A percentile compares a stretch with the other conserved stretches of the same genome.
Conservation (phyloP, 2,329 filamentous ascomycete genomes). For the Chaetomium strumarium region DNA sequence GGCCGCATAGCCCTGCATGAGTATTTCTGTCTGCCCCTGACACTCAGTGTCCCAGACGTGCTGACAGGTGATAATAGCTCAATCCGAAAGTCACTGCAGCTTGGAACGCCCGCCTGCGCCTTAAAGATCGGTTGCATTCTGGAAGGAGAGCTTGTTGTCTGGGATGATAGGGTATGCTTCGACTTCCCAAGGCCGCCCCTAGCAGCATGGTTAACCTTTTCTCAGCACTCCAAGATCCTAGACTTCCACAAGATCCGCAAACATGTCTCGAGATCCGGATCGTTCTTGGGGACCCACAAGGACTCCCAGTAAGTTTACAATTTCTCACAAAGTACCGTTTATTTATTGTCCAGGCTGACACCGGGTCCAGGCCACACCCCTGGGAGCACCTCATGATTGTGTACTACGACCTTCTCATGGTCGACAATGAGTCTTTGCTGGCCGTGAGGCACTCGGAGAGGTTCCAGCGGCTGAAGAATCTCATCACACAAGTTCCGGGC, state of each 20-base stretch:
- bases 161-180: constrained; percentile 52
- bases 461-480: constrained; percentile 50
- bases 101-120: constrained; percentile 53
- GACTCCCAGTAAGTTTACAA: constrained; percentile 57
- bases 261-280: constrained; percentile 68
- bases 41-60: background rate
- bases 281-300: constrained; percentile 57
- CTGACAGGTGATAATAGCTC: constrained; percentile 35
- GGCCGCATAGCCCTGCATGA: constrained; percentile 59
- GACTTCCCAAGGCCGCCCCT: background rate
- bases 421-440: constrained; percentile 50
- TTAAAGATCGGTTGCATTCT: constrained; percentile 66
- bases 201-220: background rate
- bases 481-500: constrained; percentile 51
- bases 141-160: constrained; percentile 78
- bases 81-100: constrained; percentile 58
- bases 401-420: constrained; percentile 52
- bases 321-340: background rate
- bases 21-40: constrained; percentile 30
- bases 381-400: constrained; percentile 57
- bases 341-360: constrained; percentile 21
- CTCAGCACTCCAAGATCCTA: constrained; percentile 54
- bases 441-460: constrained; percentile 51
- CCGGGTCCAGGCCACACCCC: constrained; percentile 36
- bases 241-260: constrained; percentile 80